Base-by-base conservation (phyloP, 2,329 filamentous ascomycete genomes). In the Sporothrix globosa region DNA sequence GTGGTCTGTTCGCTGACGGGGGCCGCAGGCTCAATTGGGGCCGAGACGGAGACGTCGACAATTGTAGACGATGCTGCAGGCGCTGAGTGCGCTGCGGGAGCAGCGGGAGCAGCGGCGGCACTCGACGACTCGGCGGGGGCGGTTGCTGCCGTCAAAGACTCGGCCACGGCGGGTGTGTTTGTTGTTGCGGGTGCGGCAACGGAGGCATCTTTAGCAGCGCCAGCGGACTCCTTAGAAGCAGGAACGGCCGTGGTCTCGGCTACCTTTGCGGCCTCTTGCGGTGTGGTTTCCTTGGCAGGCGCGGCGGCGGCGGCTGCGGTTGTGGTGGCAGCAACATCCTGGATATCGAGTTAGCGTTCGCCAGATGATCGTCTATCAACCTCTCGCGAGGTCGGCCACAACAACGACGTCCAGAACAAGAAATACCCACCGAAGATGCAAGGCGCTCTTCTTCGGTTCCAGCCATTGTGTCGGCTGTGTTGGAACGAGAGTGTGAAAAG, bases 401-500 rank as follows among this genome's bases (percentile, higher is more conserved):
- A 44, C 41, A 13, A 44, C 41, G 41, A 58, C 30, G 6, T 0
- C 17, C 17, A 34, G 30, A 2, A 27, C 13, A n/a, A 21, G 9
- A 2, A 1, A 52, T 19, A 19, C 70, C 7, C 44, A 71, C 70
- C 70, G 53, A 56, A 56, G 67, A 67, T 39, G 67, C 21, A 58
- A 71, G 67, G 70, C 67, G 70, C 67, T 69, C 70, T 61, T 71
- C 39, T 56, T 27, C 61, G 53, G 61, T 21, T 48, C 34, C 54
- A 27, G 67, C 60, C 70, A 71, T 71, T 60, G 11, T 71, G 60
- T 19, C 50, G 4, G 19, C 21, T 41, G 58, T n/a, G 10, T 14
- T 21, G 58, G 17, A 21, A 27, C 21, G n/a, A 27, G 13, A 9
- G 34, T 24, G 6, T 24, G 27, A 3, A 17, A 24, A 27, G 50